These are phyloP conservation scores for Globisporangium ultimum DNA, from an alignment of 352 stramenopile species.

Conservation along the genomic window DNA sequence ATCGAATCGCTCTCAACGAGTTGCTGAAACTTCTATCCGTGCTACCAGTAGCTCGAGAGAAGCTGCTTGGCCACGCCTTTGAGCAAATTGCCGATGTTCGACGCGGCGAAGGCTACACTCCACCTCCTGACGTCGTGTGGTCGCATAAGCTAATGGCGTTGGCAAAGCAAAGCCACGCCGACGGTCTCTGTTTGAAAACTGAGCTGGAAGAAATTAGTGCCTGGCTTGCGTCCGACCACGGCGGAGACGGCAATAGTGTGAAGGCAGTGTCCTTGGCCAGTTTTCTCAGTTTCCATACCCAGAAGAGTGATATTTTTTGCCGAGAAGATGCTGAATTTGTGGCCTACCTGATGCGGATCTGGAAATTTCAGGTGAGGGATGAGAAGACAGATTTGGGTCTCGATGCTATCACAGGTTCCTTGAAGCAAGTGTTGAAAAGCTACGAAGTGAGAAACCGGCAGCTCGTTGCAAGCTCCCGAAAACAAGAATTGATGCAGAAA, in stretches of 20 bases:
- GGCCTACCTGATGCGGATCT: slow-evolving; percentile 55
- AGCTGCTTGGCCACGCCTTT: slow-evolving; percentile 44
- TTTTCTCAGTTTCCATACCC: slow-evolving; percentile 46
- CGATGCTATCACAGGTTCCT: background rate
- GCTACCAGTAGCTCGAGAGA: slow-evolving; percentile 32
- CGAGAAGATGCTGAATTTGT: slow-evolving; percentile 63
- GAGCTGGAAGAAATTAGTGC: slow-evolving; percentile 28
- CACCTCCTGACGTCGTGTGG: slow-evolving; percentile 44
- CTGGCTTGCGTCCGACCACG: slow-evolving; percentile 26
- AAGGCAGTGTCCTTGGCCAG: slow-evolving; percentile 23
- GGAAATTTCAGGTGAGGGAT: slow-evolving; percentile 34
- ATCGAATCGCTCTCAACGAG: slow-evolving; percentile 23
- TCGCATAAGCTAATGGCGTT: slow-evolving; percentile 41
- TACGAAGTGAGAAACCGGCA: slow-evolving; percentile 26
- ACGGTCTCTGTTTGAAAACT: slow-evolving; percentile 27
- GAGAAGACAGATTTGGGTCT: background rate
- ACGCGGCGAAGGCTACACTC: slow-evolving; percentile 33
- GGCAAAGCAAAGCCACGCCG: slow-evolving; percentile 41
- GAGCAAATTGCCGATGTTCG: slow-evolving; percentile 50
- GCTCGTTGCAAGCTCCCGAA: slow-evolving; percentile 14
- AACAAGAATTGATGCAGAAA: slow-evolving; percentile 32
- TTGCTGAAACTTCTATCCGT: slow-evolving; percentile 35
- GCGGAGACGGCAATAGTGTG: background rate
- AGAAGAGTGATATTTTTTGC: slow-evolving; percentile 40
- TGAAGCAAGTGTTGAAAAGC: slow-evolving; percentile 23